A percentile compares a stretch with the other conserved stretches of the same genome.
Conservation (phyloP, 2,329 filamentous ascomycete species). For the Leptographium wingfieldii region DNA sequence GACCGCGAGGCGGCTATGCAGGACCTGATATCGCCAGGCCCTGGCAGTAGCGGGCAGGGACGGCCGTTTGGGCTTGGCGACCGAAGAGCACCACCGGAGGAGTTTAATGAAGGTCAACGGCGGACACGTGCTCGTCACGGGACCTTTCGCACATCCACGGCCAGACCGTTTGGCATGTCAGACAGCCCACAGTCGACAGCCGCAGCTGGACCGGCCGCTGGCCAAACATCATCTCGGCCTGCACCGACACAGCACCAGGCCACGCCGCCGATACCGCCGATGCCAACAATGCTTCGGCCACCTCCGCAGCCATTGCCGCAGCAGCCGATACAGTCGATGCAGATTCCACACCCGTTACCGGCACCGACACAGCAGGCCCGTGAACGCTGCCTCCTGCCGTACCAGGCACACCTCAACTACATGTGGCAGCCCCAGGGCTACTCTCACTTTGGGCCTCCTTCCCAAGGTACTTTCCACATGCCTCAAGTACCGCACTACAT, state of each 20-base stretch:
- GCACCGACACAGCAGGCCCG: neutral
- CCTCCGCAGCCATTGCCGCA: neutral
- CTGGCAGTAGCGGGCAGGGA: neutral
- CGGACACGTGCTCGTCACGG: conserved; percentile 15
- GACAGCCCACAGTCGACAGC: neutral
- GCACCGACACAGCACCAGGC: neutral
- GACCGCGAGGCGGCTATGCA: neutral
- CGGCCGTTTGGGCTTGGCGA: conserved; percentile 12
- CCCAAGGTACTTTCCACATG: neutral
- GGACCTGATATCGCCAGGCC: neutral
- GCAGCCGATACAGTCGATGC: neutral
- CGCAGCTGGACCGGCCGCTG: neutral
- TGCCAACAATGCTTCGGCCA: neutral
- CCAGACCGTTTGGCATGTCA: neutral
- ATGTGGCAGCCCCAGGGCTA: neutral
- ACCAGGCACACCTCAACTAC: neutral
- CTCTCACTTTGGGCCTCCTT: neutral
- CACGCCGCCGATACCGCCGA: neutral
- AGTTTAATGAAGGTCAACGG: conserved; percentile 13
- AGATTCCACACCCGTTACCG: neutral
- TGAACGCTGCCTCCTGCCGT: neutral
- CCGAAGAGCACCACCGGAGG: conserved; percentile 15
- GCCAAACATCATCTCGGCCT: neutral
- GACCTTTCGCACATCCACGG: conserved; percentile 5
- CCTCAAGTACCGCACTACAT: neutral